Evolutionary conservation across 2,329 filamentous ascomycete genomes (phyloP), one percentile per base, ranked within the genome.

Genomic region (Aspergillus latus): DNA sequence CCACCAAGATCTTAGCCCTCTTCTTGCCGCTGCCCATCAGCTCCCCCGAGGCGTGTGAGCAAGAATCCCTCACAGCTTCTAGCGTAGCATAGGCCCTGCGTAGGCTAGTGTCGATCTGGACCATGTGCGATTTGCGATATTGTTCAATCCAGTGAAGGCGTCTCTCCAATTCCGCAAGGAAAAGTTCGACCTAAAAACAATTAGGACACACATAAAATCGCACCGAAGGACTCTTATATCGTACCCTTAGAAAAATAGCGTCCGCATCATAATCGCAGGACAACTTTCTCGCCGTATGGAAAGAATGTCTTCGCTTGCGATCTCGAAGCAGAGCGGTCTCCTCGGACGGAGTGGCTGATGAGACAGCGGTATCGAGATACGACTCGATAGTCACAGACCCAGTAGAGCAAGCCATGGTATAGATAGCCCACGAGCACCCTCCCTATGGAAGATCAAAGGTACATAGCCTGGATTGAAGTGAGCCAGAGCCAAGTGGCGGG

Each of bases 1-100:
- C 93, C 34, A 99, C 91, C 78, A 97, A 87, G 57, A 97, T 85
- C 62, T 90, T 89, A 58, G 95, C 86, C 59, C 92, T 84, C 62
- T 90, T 85, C 51, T 90, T 87, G 21, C 94, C 92, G 37, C 89
- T 90, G 55, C 92, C 94, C 64, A 97, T 85, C 46, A 97, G 84
- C 69, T 94, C 93, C 60, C 91, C 93, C 0, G 92, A 95, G 16
- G 93, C 92, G 62, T 92, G 86, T 39, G 90, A 91, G 74, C 94
- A 99, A 66, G 91, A 86, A 63, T 91, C 87, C 59, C 92, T 87
- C 28, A 99, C 92, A 6, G 90, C 87, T 68, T 93, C 88, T 1
- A 99, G 80, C 0, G 92, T 96, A 13, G 87, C 82, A 74, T 96
- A 96, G 16, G 93, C 91, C 63, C 90, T 85, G 43, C 89, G 87